Conservation (phyloP, 2,329 filamentous ascomycete species). For the Pseudocercospora pini-densiflorae region DNA sequence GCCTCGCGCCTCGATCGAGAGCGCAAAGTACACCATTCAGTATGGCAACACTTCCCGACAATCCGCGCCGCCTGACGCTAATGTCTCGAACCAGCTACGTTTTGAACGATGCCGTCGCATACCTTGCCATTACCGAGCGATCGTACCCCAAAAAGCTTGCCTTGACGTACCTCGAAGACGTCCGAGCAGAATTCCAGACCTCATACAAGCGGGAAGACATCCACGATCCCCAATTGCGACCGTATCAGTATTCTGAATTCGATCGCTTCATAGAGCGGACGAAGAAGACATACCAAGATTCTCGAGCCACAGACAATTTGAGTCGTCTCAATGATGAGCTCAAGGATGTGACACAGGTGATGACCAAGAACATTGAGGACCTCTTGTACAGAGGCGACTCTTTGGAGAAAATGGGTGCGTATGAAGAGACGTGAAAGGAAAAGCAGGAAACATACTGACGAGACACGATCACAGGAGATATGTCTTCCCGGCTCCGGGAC, state of each 20-base stretch:
- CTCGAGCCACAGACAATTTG: conserved; percentile 87
- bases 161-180: conserved; percentile 95
- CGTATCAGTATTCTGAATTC: conserved; percentile 97
- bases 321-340: conserved; percentile 97
- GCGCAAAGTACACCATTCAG: conserved; percentile 82
- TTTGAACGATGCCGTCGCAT: conserved; percentile 81
- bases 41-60: conserved; percentile 52
- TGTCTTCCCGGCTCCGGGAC: conserved; percentile 72
- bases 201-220: conserved; percentile 78
- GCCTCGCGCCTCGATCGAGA: conserved; percentile 89
- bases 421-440: conserved; percentile 60
- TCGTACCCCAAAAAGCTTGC: conserved; percentile 98
- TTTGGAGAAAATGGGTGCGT: conserved; percentile 84
- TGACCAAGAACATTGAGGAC: conserved; percentile 99
- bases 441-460: conserved; percentile 9
- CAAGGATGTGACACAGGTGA: conserved; percentile 96
- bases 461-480: conserved; percentile 24
- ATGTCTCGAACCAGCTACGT: conserved; percentile 67
- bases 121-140: conserved; percentile 89
- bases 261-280: conserved; percentile 95
- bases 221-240: conserved; percentile 74
- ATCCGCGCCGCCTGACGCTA: conserved; percentile 24
- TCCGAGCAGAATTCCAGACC: conserved; percentile 86
- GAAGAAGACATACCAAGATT: conserved; percentile 91
- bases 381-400: conserved; percentile 92